Base-by-base conservation (phyloP, 2,329 filamentous ascomycete genomes). In the Pestalotiopsis sp. region DNA sequence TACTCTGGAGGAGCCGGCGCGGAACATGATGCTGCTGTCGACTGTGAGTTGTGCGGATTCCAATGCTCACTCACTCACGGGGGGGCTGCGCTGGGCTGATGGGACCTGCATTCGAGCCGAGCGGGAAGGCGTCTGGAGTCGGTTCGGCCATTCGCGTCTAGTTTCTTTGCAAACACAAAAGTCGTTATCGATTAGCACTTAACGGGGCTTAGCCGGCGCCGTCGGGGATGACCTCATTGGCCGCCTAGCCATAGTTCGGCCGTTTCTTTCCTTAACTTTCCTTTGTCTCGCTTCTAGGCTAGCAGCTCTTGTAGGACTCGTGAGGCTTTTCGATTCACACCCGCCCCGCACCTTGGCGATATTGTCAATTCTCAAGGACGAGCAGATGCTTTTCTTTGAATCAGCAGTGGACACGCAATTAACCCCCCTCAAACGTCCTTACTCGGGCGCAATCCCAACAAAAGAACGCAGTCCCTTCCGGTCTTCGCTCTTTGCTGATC, bases 21-120 rank as follows among this genome's bases (percentile, higher is more conserved):
- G 67, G 26, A 68, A 68, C 67, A 68, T 68, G n/a, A 64, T 68
- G 67, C 30, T 58, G 39, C 38, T 48, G 60, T 20, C 22, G 9
- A 30, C 22, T 24, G 17, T 10, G 3, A 40, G 13, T 26, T 11
- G 9, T 26, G 22, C 20, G 10, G 14, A 7, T 24, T 11, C 22
- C 13, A 13, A 17, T 35, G 22, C 22, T 64, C 61, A 64, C 26
- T 38, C 17, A 35, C 30, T 7, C 5, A 5, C 2, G 22, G 22
- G 22, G 30, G 30, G 30, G 30, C 30, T 35, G 30, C 30, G 59
- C 59, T 62, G 35, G 40, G 44, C 44, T 52, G 44, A 52, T 52
- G 44, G 30, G 44, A 52, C 44, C 44, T 52, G 44, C 44, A 52
- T 52, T 52, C 44, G 44, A 52, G 44, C 44, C 44, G 44, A 22